Conservation (phyloP, 768 basidiomycete genomes). For the Suillus alpinus region DNA sequence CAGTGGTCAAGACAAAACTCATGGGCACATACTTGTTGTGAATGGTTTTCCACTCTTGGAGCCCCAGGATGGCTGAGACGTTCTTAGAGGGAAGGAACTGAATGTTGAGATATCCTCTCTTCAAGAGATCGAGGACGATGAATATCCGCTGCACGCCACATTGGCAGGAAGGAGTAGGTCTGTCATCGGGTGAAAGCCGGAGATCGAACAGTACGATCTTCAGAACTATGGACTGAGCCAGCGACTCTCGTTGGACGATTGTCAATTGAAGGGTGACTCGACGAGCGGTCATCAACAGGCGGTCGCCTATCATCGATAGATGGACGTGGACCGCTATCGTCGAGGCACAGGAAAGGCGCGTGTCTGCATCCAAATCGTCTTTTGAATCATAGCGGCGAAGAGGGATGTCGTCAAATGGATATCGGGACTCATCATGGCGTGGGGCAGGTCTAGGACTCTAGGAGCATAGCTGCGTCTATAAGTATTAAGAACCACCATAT, state of each 20-base stretch:
- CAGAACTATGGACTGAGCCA: conserved; percentile 17
- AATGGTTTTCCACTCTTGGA: conserved; percentile 20
- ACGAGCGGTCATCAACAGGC: conserved; percentile 25
- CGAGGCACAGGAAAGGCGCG: conserved; percentile 21
- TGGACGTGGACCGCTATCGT: conserved; percentile 24
- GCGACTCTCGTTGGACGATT: conserved; percentile 30
- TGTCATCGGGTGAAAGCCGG: conserved; percentile 11
- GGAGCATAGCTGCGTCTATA: conserved; percentile 39
- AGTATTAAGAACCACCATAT: conserved; percentile 34
- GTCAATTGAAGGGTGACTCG: conserved; percentile 27
- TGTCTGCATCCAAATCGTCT: conserved; percentile 28
- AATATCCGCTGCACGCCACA: conserved; percentile 17
- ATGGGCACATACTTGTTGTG: conserved; percentile 30
- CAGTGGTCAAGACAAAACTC: neutral
- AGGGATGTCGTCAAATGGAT: conserved; percentile 29
- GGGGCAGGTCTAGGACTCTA: conserved; percentile 42
- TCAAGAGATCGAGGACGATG: conserved; percentile 33
- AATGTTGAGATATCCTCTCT: conserved; percentile 36
- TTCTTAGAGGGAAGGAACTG: conserved; percentile 37
- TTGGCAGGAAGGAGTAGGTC: conserved; percentile 18
- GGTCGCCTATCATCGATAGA: conserved; percentile 30
- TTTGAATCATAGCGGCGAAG: conserved; percentile 33
- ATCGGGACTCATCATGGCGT: conserved; percentile 47
- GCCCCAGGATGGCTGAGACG: conserved; percentile 33
- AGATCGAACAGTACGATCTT: conserved; percentile 20